Evolutionary conservation across 163 green algal genomes (phyloP).

Genomic region (Coccomyxa subellipsoidea): DNA sequence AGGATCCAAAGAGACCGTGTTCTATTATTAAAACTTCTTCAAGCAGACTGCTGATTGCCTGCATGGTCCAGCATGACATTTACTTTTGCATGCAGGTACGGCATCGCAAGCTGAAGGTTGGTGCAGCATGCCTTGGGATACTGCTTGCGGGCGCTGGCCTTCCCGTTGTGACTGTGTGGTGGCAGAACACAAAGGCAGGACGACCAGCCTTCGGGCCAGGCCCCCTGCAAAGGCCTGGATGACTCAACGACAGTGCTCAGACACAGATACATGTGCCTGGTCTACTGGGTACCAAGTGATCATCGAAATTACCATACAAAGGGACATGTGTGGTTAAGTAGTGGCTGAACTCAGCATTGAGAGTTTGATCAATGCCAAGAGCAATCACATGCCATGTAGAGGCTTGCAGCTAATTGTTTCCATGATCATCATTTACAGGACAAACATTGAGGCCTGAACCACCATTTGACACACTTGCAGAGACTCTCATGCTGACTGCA

Average conservation of each 20-base stretch:
- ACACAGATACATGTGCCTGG: no score
- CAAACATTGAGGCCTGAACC: no score
- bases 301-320: background rate
- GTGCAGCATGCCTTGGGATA: background rate
- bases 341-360: no score
- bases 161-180: background rate
- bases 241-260: no score
- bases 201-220: background rate
- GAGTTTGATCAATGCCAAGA: no score
- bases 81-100: background rate
- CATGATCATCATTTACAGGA: no score
- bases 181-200: constrained; percentile 1
- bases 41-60: background rate
- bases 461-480: no score
- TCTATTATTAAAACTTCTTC: background rate
- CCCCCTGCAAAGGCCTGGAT: no score
- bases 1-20: background rate
- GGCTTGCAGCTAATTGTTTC: no score
- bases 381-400: no score
- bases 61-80: background rate
- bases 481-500: no score
- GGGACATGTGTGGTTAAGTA: background rate
- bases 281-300: background rate
- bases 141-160: background rate
- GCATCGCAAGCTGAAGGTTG: background rate